Evolutionary conservation across 2,329 filamentous ascomycete species (phyloP).

Genomic region (Trichoderma gracile): DNA sequence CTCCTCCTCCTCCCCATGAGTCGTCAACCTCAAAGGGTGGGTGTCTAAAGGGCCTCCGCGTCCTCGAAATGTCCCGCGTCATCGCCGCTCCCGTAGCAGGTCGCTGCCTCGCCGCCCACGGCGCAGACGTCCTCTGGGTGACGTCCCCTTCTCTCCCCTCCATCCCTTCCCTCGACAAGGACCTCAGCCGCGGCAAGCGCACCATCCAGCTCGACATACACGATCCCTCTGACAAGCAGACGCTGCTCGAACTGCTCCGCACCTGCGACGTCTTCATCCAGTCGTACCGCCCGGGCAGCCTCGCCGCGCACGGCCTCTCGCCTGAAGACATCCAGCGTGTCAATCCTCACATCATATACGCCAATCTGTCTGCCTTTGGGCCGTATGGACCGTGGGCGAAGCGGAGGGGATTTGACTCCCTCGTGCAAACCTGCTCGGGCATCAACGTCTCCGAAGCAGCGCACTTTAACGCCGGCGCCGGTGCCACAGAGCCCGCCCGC

Average conservation of each 20-base stretch:
- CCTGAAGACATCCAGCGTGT: conserved; percentile 40
- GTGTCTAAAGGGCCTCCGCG: conserved; percentile 60
- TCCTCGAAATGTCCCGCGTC: conserved; percentile 70
- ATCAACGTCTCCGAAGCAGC: conserved; percentile 58
- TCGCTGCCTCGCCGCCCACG: conserved; percentile 67
- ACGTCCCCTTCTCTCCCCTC: conserved; percentile 64
- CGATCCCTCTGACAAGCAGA: conserved; percentile 46
- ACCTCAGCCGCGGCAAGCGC: conserved; percentile 68
- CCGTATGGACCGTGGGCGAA: conserved; percentile 44
- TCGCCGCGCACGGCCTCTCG: conserved; percentile 45
- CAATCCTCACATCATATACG: conserved; percentile 50
- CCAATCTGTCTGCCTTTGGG: conserved; percentile 56
- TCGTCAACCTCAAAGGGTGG: background rate
- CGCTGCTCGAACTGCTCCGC: conserved; percentile 57
- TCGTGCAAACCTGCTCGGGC: conserved; percentile 54
- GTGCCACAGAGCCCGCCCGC: conserved; percentile 42
- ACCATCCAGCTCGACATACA: conserved; percentile 61
- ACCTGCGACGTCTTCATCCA: conserved; percentile 64
- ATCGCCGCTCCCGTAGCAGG: conserved; percentile 71
- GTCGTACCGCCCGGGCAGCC: conserved; percentile 62
- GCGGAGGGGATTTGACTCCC: conserved; percentile 56
- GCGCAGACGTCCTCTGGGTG: conserved; percentile 69
- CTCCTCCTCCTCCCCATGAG: background rate
- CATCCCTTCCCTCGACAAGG: conserved; percentile 65
- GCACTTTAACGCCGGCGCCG: no score